Conservation (phyloP, 139 green algal genomes). For the Coelastrella sp. region DNA sequence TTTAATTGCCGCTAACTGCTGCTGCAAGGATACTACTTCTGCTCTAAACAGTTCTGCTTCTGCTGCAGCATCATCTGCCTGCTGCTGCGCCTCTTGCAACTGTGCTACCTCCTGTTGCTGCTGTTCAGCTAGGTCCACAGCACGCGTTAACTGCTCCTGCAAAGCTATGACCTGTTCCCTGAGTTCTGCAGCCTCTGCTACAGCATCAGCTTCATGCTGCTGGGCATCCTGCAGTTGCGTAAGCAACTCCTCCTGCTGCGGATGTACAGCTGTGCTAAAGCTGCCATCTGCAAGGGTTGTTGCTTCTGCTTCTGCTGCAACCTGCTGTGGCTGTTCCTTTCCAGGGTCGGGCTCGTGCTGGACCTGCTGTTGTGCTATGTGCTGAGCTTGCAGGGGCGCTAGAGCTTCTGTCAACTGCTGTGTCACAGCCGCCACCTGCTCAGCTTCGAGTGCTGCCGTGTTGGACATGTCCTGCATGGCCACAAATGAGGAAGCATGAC, state of each 20-base stretch:
- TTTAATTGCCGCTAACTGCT: not conserved
- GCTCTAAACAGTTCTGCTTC: not conserved
- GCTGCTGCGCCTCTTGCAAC: not conserved
- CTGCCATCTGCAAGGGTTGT: no score
- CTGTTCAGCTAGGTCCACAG: not conserved
- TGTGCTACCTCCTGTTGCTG: not conserved
- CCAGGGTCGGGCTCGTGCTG: not conserved
- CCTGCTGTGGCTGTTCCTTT: not conserved
- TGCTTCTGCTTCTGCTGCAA: not conserved
- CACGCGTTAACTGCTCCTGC: no score
- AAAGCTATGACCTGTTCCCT: no score
- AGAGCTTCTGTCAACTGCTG: not conserved
- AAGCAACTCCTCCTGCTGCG: not conserved
- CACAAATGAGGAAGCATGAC: no score
- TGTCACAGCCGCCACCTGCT: not conserved
- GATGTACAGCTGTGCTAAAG: not conserved
- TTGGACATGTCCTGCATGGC: not conserved
- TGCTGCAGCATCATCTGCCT: not conserved
- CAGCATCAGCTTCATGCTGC: no score
- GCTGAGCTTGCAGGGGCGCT: not conserved
- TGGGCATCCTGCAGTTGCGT: no score
- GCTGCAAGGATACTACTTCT: not conserved
- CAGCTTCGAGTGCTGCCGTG: not conserved
- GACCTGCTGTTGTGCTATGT: not conserved
- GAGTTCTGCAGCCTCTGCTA: no score